phyloP scores from a whole-genome alignment of 805 yeast species.

The Yarrowia bubula region DNA sequence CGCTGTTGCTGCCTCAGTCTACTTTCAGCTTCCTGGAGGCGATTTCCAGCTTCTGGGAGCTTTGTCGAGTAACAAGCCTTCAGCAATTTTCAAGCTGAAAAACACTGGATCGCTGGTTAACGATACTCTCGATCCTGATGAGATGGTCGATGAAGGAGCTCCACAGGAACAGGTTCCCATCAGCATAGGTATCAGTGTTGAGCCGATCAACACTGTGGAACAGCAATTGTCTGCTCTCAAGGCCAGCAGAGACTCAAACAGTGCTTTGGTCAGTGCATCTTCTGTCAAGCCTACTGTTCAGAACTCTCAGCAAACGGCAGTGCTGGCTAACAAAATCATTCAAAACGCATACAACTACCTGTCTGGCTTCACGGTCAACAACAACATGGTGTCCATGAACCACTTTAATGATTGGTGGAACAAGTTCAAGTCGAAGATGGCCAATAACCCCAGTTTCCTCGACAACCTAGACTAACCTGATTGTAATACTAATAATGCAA shows the following conservation, averaged over 20 bases:
- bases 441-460: slow-evolving; percentile 79
- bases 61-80: slow-evolving; percentile 60
- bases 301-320: slow-evolving; percentile 46
- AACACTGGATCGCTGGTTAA: slow-evolving; percentile 31
- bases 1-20: slow-evolving; percentile 76
- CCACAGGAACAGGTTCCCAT: slow-evolving; percentile 41
- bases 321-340: slow-evolving; percentile 81
- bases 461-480: slow-evolving; percentile 45
- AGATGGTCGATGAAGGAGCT: slow-evolving; percentile 49
- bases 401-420: slow-evolving; percentile 93
- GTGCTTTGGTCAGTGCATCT: slow-evolving; percentile 35
- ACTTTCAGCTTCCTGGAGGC: slow-evolving; percentile 72
- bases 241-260: slow-evolving; percentile 34
- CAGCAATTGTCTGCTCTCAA: slow-evolving; percentile 49
- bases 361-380: slow-evolving; percentile 77
- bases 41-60: slow-evolving; percentile 42
- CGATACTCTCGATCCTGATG: slow-evolving; percentile 54
- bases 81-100: slow-evolving; percentile 83
- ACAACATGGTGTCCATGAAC: slow-evolving; percentile 82
- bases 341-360: slow-evolving; percentile 88
- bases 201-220: slow-evolving; percentile 67
- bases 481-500: not conserved
- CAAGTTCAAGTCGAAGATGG: slow-evolving; percentile 71
- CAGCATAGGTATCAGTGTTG: slow-evolving; percentile 85
- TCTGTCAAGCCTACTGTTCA: slow-evolving; percentile 38